Percentiles rank a stretch among this genome's conserved stretches.
Conservation (phyloP, 257 asterid species). For the Eustoma russellianum region DNA sequence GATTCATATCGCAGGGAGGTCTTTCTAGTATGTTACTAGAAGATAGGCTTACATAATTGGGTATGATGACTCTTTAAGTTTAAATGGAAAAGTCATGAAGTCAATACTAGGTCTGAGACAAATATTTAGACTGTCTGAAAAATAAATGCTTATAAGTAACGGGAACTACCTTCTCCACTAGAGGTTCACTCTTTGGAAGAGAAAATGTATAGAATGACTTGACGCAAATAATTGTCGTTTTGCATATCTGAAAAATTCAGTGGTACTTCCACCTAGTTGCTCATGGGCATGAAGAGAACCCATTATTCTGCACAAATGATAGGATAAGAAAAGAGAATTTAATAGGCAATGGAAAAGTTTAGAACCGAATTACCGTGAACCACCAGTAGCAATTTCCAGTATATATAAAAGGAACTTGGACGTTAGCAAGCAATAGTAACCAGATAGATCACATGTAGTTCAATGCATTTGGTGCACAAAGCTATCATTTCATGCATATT, state of each 20-base stretch:
- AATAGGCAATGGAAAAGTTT: constrained; percentile 1
- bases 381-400: constrained; percentile 72
- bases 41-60: neutral
- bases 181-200: constrained; percentile 61
- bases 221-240: constrained; percentile 76
- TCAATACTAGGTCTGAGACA: neutral
- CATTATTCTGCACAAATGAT: constrained; percentile 39
- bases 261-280: constrained; percentile 28
- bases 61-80: neutral
- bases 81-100: neutral
- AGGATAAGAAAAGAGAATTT: constrained; percentile 5
- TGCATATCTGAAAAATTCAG: constrained; percentile 36
- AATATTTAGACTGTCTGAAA: neutral
- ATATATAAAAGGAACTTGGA: constrained; percentile 20
- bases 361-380: constrained; percentile 51
- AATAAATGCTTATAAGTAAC: neutral
- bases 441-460: constrained; percentile 68
- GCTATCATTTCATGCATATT: constrained; percentile 48
- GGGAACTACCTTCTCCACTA: constrained; percentile 68
- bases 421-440: constrained; percentile 26
- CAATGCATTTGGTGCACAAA: constrained; percentile 53
- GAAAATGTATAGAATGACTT: constrained; percentile 71
- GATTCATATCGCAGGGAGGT: neutral
- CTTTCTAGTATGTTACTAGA: neutral
- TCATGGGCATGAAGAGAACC: constrained; percentile 40